Evolutionary conservation across 1,139 yeast genomes (phyloP), one percentile per base, ranked within the genome.

Genomic region (Ogataea hybrid): DNA sequence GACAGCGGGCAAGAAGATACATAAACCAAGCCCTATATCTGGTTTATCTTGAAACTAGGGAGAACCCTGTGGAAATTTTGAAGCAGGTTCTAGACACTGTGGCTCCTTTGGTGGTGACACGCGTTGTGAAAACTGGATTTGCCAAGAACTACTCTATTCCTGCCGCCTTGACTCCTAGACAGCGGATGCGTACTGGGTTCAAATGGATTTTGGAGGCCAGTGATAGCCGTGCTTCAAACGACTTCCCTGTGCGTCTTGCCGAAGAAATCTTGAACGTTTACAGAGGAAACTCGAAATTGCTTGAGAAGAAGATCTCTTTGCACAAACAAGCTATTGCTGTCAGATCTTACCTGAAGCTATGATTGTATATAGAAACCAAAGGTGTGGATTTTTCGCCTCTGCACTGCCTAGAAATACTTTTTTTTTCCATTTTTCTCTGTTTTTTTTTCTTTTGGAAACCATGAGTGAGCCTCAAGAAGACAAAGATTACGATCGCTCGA

Each of bases 161-260:
- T 4, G 80, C 77, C 35, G 96, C 97, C 10, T 71, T 90, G 59
- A 81, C 77, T 41, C 79, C 79, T 59, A 82, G 88, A 65, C 96
- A 89, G 65, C 77, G 97, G 64, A 70, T 81, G 54, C 79, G 96
- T 65, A 79, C 77, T 58, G 96, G 97, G 3, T 85, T 94, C 71
- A 67, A 71, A 49, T 92, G 97, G 97, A 84, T 92, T 38, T 67
- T 89, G 44, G 96, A 88, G 46, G 89, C 95, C 16, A 79, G 95
- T 22, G 74, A 79, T 44, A 83, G 83, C 61, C 82, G 95, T 63
- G 83, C 81, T 41, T 81, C 92, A 16, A 78, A 81, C 47, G 94
- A 86, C 57, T 84, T 84, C 57, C 73, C 95, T 1, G 97, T 92
- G 25, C 77, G 97, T 59, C 73, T 92, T 46, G 92, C 92, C 25